Evolutionary conservation across 306 rosid species (phyloP).

Genomic region (Glycine tomentella): DNA sequence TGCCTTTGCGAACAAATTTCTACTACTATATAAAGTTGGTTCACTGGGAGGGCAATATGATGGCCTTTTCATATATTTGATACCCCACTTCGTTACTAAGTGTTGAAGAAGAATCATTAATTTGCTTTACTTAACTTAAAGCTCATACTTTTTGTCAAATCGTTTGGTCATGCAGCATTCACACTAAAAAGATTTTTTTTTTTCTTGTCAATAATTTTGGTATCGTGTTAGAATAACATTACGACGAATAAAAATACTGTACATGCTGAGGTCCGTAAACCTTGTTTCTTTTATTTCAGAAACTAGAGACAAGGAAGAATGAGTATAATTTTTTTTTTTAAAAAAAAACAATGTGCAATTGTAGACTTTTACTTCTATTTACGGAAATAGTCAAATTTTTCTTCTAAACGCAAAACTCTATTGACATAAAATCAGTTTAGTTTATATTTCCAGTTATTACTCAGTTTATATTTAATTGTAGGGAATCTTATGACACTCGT

Average conservation of each 20-base stretch:
- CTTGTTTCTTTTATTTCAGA: too few relatives aligned
- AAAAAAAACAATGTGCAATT: too few relatives aligned
- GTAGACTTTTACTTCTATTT: too few relatives aligned
- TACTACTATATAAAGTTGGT: constrained; percentile 28
- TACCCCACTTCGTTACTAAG: constrained; percentile 44
- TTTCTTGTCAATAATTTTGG: neutral
- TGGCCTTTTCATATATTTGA: constrained; percentile 37
- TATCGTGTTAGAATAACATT: neutral
- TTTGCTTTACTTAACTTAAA: constrained; percentile 49
- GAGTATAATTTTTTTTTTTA: too few relatives aligned
- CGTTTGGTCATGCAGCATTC: neutral
- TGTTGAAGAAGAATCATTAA: constrained; percentile 45
- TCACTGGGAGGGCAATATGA: constrained; percentile 43
- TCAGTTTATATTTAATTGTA: too few relatives aligned
- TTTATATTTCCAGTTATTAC: neutral
- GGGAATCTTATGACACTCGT: neutral
- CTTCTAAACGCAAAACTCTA: too few relatives aligned
- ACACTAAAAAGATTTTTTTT: neutral
- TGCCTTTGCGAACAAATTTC: neutral
- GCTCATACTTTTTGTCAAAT: constrained; percentile 13
- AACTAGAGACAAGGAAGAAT: too few relatives aligned
- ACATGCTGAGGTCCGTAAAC: too few relatives aligned
- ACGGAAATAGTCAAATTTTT: neutral
- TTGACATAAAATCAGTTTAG: too few relatives aligned
- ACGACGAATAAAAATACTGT: too few relatives aligned